phyloP scores from a whole-genome alignment of 805 yeast genomes.

The Ogataea pilisensis region DNA sequence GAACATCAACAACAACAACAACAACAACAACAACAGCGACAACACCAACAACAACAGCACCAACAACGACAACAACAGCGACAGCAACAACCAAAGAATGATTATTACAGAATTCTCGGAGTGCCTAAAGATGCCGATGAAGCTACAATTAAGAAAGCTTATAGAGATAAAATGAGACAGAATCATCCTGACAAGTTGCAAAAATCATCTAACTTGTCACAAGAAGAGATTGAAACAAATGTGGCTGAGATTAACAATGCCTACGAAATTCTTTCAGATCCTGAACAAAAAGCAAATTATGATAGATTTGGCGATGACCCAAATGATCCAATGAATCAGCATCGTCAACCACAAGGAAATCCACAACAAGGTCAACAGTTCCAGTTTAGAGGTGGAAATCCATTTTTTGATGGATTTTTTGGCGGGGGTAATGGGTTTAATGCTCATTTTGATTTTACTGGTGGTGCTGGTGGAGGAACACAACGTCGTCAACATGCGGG shows the following conservation, averaged over 20 bases:
- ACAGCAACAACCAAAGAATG: conserved; percentile 37
- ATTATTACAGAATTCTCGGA: conserved; percentile 77
- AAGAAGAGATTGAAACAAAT: conserved; percentile 68
- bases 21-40: conserved; percentile 44
- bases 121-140: conserved; percentile 64
- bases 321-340: conserved; percentile 15
- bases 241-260: conserved; percentile 95
- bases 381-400: conserved; percentile 11
- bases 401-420: conserved; percentile 9
- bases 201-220: conserved; percentile 48
- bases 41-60: conserved; percentile 38
- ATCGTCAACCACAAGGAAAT: conserved; percentile 7
- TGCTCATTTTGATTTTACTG: no score
- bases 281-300: conserved; percentile 58
- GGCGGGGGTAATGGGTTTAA: conserved; percentile 8
- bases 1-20: conserved; percentile 39
- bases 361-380: conserved; percentile 9
- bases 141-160: conserved; percentile 72
- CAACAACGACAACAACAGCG: conserved; percentile 35
- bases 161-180: conserved; percentile 70
- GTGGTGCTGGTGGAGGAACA: conserved; percentile 4
- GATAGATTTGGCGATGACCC: conserved; percentile 39
- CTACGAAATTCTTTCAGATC: conserved; percentile 75
- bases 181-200: conserved; percentile 92
- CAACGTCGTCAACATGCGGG: no score